These are phyloP conservation scores for Mycosphaerella arachidis DNA, from an alignment of 2,329 filamentous ascomycete genomes.

Conservation along the genomic window DNA sequence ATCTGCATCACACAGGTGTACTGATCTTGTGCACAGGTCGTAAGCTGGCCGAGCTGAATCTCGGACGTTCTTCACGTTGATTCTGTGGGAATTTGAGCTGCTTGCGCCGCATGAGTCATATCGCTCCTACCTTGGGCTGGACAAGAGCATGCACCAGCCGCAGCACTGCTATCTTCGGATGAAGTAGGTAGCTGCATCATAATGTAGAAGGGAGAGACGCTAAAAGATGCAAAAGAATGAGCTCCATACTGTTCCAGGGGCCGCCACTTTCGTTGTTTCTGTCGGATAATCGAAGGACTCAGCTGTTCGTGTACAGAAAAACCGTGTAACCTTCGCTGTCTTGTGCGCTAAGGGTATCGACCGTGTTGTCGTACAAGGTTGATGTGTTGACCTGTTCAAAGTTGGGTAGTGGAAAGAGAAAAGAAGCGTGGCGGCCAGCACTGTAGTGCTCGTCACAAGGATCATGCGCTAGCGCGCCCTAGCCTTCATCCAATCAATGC, in stretches of 20 bases:
- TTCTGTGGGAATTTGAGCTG: conserved; percentile 33
- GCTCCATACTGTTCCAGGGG: too few species aligned
- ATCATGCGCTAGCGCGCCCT: neutral
- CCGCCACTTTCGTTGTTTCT: too few species aligned
- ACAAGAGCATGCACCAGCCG: conserved; percentile 29
- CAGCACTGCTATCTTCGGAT: conserved; percentile 27
- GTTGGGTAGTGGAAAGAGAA: too few species aligned
- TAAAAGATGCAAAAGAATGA: too few species aligned
- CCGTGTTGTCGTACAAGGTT: too few species aligned
- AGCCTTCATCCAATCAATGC: neutral
- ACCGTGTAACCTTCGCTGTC: too few species aligned
- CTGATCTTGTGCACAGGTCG: neutral
- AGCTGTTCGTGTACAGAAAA: too few species aligned
- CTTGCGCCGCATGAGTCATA: conserved; percentile 19
- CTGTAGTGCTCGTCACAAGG: neutral
- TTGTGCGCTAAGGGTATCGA: too few species aligned
- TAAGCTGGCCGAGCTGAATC: conserved; percentile 27
- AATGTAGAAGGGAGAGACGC: neutral
- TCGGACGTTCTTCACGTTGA: conserved; percentile 28
- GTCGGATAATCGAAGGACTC: too few species aligned
- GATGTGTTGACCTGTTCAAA: too few species aligned
- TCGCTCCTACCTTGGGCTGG: conserved; percentile 20
- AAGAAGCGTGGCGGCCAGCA: neutral
- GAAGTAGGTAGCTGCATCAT: neutral
- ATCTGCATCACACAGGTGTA: too few species aligned